phyloP scores from a whole-genome alignment of 1,284 basidiomycete genomes.

The Ganoderma multipileum region DNA sequence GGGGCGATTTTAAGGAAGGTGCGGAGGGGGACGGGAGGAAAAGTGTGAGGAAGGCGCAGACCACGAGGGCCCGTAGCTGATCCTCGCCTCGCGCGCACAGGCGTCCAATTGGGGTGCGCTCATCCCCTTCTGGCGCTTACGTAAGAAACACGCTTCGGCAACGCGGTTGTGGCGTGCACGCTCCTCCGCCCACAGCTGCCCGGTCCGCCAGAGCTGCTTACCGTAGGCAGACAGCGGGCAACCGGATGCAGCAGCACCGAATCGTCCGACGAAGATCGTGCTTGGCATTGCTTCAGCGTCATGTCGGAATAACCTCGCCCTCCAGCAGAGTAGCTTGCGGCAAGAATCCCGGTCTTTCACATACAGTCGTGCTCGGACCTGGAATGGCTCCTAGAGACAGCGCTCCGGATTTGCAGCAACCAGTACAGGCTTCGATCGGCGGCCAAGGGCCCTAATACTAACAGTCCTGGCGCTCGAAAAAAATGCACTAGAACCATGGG shows the following conservation, averaged over 20 bases:
- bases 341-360: slow-evolving; percentile 5
- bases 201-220: slow-evolving; percentile 1
- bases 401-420: background rate
- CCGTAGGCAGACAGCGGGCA: background rate
- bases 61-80: slow-evolving; percentile 33
- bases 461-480: background rate
- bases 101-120: slow-evolving; percentile 18
- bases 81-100: slow-evolving; percentile 11
- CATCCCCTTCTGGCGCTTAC: slow-evolving; percentile 22
- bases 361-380: background rate
- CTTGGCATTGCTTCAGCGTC: background rate
- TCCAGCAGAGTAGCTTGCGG: background rate
- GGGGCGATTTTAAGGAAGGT: slow-evolving; percentile 27
- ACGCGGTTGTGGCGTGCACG: slow-evolving; percentile 38
- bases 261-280: background rate
- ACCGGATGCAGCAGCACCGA: background rate
- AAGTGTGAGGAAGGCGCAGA: slow-evolving; percentile 15
- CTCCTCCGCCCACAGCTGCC: slow-evolving; percentile 1
- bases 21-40: slow-evolving; percentile 19
- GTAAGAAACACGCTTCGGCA: slow-evolving; percentile 34
- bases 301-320: slow-evolving; percentile 11
- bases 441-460: background rate
- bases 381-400: background rate
- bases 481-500: slow-evolving; percentile 1
- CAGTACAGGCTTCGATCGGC: background rate